phyloP scores from a whole-genome alignment of 2,329 filamentous ascomycete genomes.

The Ceratocystis eucalypticola region DNA sequence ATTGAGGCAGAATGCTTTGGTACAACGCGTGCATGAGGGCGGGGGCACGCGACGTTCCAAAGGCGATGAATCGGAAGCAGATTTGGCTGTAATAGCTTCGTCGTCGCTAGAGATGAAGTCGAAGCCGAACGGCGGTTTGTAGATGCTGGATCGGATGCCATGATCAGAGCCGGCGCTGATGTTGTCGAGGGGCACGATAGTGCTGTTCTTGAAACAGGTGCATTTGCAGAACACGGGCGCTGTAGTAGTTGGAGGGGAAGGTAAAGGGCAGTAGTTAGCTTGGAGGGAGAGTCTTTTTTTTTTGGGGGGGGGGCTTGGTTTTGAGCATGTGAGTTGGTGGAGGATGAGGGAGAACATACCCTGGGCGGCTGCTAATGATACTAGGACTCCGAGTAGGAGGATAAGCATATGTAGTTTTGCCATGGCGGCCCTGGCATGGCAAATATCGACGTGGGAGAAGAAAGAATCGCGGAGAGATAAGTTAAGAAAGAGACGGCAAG shows the following conservation, averaged over 20 bases:
- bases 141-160: slow-evolving; percentile 20
- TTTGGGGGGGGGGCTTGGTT: slow-evolving; percentile 19
- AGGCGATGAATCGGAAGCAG: slow-evolving; percentile 11
- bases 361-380: slow-evolving; percentile 29
- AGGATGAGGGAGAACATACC: slow-evolving; percentile 27
- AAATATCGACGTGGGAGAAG: background rate
- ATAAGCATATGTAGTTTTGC: slow-evolving; percentile 29
- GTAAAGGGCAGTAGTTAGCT: background rate
- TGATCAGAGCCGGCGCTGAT: slow-evolving; percentile 23
- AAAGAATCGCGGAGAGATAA: background rate
- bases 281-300: background rate
- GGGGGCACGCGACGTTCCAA: slow-evolving; percentile 25
- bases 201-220: slow-evolving; percentile 56
- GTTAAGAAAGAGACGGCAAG: background rate
- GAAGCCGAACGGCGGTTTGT: slow-evolving; percentile 21
- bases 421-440: slow-evolving; percentile 25
- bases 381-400: slow-evolving; percentile 26
- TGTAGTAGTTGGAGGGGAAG: slow-evolving; percentile 23
- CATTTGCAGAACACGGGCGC: slow-evolving; percentile 56
- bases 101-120: slow-evolving; percentile 19
- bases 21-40: slow-evolving; percentile 45
- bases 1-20: slow-evolving; percentile 49
- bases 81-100: background rate
- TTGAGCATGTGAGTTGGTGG: background rate
- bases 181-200: slow-evolving; percentile 44